Base-by-base conservation (phyloP, 192 early-diverging fungal species). In the Linnemannia zychae region DNA sequence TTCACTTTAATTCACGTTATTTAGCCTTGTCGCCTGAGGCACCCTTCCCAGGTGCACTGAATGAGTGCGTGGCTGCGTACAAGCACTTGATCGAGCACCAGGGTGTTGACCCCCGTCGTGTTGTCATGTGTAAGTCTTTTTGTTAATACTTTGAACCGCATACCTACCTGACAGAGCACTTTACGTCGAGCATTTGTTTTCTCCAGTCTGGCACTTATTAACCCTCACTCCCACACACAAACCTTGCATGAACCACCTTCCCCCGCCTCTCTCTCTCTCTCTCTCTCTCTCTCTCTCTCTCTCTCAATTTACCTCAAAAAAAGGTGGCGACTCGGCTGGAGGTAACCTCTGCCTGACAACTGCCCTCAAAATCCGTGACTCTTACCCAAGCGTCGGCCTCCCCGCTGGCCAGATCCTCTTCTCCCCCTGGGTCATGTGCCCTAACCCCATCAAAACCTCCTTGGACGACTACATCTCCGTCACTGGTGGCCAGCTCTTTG, bases 61-160 rank as follows among this genome's bases (percentile, higher is more conserved):
- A 88, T 36, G 82, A 79, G 49, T 88, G 87, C 28, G 76, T 88
- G 33, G 81, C 82, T n/a, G 87, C 87, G 16, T 88, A 84, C 37
- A 80, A 57, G 36, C 67, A 88, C 38, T 71, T 88, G 40, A 69
- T 88, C 38, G 75, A 84, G 34, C 24, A 69, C 33, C 76, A 72
- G 17, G 76, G 82, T 24, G 40, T 88, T 33, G 71, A 74, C 20
- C 79, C 87, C 28, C 73, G 48, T 11, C 71, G 74, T 5, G 75
- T 91, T 75, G 82, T 82, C 24, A 76, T 88, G 69, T 85, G 79
- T 80, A 80, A 74, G 72, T 38, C 24, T 36, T 9, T 34, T 47
- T 70, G 68, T 28, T 80, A 44, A 34, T 84, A 34, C 7, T 75
- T 24, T 57, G 31, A 34, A 17, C 17, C 71, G 7, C 40, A 44